phyloP scores from a whole-genome alignment of 1,139 yeast species.

The Zygosaccharomyces sapae region DNA sequence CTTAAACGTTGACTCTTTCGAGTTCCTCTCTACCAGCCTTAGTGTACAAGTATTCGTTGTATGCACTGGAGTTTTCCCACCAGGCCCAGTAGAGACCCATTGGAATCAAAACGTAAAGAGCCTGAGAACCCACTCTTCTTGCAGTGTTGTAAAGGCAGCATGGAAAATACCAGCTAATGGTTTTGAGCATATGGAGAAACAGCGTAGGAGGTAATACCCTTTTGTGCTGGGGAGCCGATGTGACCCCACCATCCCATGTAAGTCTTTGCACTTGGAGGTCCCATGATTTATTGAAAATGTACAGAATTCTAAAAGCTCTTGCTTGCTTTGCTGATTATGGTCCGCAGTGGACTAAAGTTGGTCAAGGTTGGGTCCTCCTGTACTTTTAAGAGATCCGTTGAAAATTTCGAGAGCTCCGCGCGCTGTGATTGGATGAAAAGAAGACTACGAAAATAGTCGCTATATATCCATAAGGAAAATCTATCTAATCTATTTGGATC shows the following conservation, averaged over 20 bases:
- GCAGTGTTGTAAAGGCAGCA: conserved; percentile 88
- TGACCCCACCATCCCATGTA: conserved; percentile 99
- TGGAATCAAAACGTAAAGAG: conserved; percentile 74
- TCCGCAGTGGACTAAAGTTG: background rate
- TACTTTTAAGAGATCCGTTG: background rate
- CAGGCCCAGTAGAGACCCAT: conserved; percentile 75
- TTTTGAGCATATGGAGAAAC: conserved; percentile 90
- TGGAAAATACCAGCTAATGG: conserved; percentile 85
- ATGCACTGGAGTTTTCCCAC: conserved; percentile 85
- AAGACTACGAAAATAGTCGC: background rate
- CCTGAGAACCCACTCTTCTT: conserved; percentile 90
- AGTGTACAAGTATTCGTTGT: conserved; percentile 93
- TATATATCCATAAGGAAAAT: background rate
- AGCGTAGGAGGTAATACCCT: conserved; percentile 77
- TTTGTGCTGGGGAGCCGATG: conserved; percentile 80
- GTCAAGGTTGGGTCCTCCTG: background rate
- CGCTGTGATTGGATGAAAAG: conserved; percentile 4
- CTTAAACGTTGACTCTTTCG: conserved; percentile 68
- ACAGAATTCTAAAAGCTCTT: too few species aligned
- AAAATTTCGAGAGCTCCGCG: conserved; percentile 1
- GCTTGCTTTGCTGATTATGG: background rate
- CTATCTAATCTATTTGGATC: conserved; percentile 57
- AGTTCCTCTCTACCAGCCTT: conserved; percentile 96
- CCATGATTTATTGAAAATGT: conserved; percentile 32
- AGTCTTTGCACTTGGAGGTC: conserved; percentile 69